A percentile compares a stretch with the other conserved stretches of the same genome.
Conservation (phyloP, 2,329 filamentous ascomycete genomes). For the Aspergillus flavus region DNA sequence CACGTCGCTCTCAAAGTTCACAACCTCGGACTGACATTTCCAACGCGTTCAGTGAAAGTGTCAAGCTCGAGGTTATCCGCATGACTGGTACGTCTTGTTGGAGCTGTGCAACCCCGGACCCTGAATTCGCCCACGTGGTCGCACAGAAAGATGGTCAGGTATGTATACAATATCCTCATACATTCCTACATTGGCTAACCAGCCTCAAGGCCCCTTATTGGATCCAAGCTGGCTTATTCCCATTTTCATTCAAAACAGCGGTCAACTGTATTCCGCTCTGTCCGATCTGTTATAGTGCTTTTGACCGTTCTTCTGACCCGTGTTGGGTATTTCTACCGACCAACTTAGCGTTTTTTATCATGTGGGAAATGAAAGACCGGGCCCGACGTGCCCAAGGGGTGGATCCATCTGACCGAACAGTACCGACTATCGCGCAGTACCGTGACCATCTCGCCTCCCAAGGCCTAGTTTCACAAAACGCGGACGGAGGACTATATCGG, state of each 20-base stretch:
- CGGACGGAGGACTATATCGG: background rate
- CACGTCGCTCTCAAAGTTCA: too few species aligned
- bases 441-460: background rate
- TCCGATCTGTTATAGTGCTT: background rate
- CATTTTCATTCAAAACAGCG: background rate
- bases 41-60: background rate
- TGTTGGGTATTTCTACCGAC: background rate
- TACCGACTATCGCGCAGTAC: background rate
- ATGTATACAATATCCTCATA: background rate
- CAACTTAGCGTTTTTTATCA: background rate
- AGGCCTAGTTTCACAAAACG: background rate
- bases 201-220: background rate
- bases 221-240: background rate
- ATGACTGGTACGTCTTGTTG: background rate
- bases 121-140: background rate
- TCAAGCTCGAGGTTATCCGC: background rate
- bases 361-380: background rate
- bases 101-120: background rate
- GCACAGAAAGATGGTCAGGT: background rate
- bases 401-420: background rate
- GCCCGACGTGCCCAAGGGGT: background rate
- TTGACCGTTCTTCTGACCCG: background rate
- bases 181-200: background rate
- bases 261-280: background rate
- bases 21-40: too few species aligned